Percentiles rank a stretch among this genome's conserved stretches.
phyloP scores from a whole-genome alignment of 345 rosid genomes.

The Turnera subulata region DNA sequence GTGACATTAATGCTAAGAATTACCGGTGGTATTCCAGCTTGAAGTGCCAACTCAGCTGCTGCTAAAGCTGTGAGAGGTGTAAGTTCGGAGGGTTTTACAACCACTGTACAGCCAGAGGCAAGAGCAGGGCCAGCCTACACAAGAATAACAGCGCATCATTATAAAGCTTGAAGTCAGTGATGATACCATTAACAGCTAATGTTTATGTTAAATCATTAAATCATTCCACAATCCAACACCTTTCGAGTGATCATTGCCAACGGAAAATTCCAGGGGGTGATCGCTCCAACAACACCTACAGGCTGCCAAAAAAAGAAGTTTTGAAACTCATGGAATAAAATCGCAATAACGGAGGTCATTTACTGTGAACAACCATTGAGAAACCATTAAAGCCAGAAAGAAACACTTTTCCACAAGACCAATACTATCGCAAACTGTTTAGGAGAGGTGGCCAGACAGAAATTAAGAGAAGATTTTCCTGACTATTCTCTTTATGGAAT shows the following conservation, averaged over 20 bases:
- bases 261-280: constrained; percentile 98
- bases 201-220: no score
- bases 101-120: constrained; percentile 97
- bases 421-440: neutral
- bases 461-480: no score
- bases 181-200: neutral
- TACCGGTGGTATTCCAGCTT: constrained; percentile 99
- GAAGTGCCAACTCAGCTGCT: constrained; percentile 90
- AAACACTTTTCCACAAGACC: neutral
- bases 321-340: constrained; percentile 3
- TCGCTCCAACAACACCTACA: constrained; percentile 92
- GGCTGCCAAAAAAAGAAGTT: constrained; percentile 52
- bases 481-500: no score
- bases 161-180: constrained; percentile 5
- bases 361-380: neutral
- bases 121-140: constrained; percentile 96
- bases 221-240: constrained; percentile 36
- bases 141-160: constrained; percentile 24
- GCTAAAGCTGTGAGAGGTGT: constrained; percentile 96
- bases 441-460: no score
- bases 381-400: neutral
- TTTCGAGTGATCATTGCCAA: constrained; percentile 98
- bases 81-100: constrained; percentile 91
- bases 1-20: constrained; percentile 12
- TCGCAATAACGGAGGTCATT: neutral